These are phyloP conservation scores for Mucor lusitanicus DNA, from an alignment of 371 early-diverging fungal genomes.

Conservation along the genomic window DNA sequence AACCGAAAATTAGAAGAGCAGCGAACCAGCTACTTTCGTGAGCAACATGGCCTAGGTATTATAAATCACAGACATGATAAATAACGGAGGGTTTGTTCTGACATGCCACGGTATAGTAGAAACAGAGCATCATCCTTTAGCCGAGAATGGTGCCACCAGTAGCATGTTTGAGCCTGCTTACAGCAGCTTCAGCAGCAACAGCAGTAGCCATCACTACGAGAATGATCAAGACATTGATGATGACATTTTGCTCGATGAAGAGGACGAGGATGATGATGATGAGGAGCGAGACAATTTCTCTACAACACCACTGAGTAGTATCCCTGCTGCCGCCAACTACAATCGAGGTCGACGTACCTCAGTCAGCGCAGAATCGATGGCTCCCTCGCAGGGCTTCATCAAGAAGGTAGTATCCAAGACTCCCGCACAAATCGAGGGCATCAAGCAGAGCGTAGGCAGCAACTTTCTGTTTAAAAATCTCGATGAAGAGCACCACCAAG, in stretches of 20 bases:
- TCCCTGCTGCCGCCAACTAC: constrained; percentile 43
- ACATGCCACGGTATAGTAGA: constrained; percentile 8
- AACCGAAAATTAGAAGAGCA: constrained; percentile 68
- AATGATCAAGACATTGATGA: constrained; percentile 17
- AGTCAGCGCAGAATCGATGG: constrained; percentile 94
- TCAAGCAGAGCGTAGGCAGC: constrained; percentile 72
- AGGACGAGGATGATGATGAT: constrained; percentile 26
- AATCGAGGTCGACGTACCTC: constrained; percentile 86
- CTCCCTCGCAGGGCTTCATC: constrained; percentile 76
- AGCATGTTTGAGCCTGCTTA: not conserved
- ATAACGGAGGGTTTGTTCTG: not conserved
- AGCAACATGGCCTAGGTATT: constrained; percentile 11
- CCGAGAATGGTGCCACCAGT: constrained; percentile 8
- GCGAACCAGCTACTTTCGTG: constrained; percentile 32
- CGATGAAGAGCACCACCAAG: constrained; percentile 92
- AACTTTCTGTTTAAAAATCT: constrained; percentile 91
- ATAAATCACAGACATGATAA: not conserved
- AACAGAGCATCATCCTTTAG: constrained; percentile 27
- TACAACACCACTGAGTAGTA: constrained; percentile 32
- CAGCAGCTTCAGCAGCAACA: constrained; percentile 21
- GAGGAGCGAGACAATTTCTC: constrained; percentile 44
- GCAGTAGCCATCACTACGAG: constrained; percentile 36
- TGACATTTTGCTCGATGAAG: constrained; percentile 39
- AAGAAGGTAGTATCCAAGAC: constrained; percentile 85
- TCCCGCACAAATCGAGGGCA: constrained; percentile 75